Evolutionary conservation across 169 alveolate genomes (phyloP), one percentile per base, ranked within the genome.

Genomic region (Cryptosporidium xiaoi): DNA sequence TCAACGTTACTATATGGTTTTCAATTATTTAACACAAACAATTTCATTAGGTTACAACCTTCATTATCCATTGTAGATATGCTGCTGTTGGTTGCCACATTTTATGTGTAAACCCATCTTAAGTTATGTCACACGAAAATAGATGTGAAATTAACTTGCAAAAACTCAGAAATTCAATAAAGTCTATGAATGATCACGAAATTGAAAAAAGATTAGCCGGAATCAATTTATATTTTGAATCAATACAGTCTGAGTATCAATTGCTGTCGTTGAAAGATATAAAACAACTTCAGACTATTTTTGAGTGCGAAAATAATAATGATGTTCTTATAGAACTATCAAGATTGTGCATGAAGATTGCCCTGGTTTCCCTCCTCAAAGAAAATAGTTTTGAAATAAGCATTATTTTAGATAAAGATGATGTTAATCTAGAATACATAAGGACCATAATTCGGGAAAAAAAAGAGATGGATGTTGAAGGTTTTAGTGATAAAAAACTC

Each of bases 251-350:
- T 2, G 36, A 69, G 6, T 69, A 33, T 6, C 40, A 5, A 13
- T 29, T 69, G 3, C 18, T 69, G 15, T 69, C 83, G 10, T 24
- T 33, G 36, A 33, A 69, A 7, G 31, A 13, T 15, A 51, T 56
- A 51, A 33, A 53, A 12, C 55, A 33, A 44, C 83, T 69, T 3
- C 83, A 55, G 18, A 13, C 29, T 10, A 27, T 60, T 15, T 77
- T 77, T 36, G 87, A 77, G 46, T 77, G 87, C n/a, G 87, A 77
- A 36, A 65, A 77, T 34, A 50, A 62, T 20, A 77, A n/a, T 24
- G 77, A 77, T 34, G 87, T 77, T 34, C 64, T 77, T 27, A 29
- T 77, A 53, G 40, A 60, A 36, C 46, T 77, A 18, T 56, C 87
- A 10, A 77, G 64, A 27, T 48, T 60, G 2, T 77, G 87, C 58